Evolutionary conservation across 768 basidiomycete species (phyloP), one percentile per base, ranked within the genome.

Genomic region (Russula olivacea): DNA sequence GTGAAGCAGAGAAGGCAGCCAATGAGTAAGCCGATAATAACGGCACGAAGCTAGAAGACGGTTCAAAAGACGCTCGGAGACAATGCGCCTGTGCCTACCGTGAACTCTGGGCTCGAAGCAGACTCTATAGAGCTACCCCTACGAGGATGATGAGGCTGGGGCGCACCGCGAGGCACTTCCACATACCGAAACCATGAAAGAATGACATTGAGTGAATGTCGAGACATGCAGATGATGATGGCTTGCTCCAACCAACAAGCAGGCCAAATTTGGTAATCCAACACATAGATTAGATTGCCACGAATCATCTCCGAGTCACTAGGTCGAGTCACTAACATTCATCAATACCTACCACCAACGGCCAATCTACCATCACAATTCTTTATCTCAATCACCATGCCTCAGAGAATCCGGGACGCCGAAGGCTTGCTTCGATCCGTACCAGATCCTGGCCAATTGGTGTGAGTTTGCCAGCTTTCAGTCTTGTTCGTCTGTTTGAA

Each of bases 1-100:
- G 94, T 97, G 73, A 94, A 93, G 73, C 92, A 94, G 66, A 97
- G 79, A 36, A 95, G 74, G 67, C 88, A 88, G 23, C 94, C 93
- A 60, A 96, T 93, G 14, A 83, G 75, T 25, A 97, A 81, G 1
- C 95, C 95, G 9, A 91, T 78, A 25, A 81, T 51, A 2, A 94
- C 86, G 1, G 94, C 92, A 28, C 74, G 69, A 41, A 68, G 51
- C 74, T 75, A 52, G 3, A 2, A 41, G 47, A 23, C 17, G 0
- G 19, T 21, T 52, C 30, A 51, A 38, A 50, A 23, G 36, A 36
- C n/a, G 19, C 30, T 40, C 36, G 8, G 17, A 40, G 19, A 40
- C 17, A 28, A 49, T 19, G 36, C 4, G 40, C 34, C 10, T 10
- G 34, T 10, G 32, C 67, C 15, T 30, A 66, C 67, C 10, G 67